Evolutionary conservation across 2,329 filamentous ascomycete genomes (phyloP), one percentile per base, ranked within the genome.

Genomic region (Scortechinia acanthostroma): DNA sequence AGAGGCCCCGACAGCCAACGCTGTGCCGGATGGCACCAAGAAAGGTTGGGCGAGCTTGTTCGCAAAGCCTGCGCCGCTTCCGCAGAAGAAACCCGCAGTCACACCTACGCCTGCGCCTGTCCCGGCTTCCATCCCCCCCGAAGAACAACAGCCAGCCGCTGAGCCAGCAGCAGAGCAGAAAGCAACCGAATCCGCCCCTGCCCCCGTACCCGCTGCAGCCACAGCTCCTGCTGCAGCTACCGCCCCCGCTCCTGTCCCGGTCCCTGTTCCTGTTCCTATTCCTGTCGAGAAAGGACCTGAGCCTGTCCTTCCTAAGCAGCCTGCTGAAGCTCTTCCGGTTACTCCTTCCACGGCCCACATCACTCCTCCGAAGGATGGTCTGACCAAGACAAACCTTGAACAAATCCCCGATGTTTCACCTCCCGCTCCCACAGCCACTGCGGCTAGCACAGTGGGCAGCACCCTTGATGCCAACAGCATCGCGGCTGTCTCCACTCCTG

Each of bases 331-430:
- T n/a, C n/a, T n/a, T n/a, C n/a, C n/a, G n/a, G n/a, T n/a, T n/a
- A 30, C 25, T 30, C 48, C 52, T 13, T 53, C 53, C 30, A 51
- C 45, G 21, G 42, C 17, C 10, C 22, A 40, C 13, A 43, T 49
- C 5, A 15, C 35, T 17, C 42, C 43, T 16, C 44, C 48, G 15
- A 59, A 58, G 37, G 55, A 59, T 13, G 54, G 55, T 51, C 66
- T 85, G 53, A 84, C 80, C 10, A 73, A 80, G 60, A 75, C 76
- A 51, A 85, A 85, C 56, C 72, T 86, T 33, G 80, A 83, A 55
- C 78, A 82, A 58, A 65, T 86, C 45, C 79, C 78, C 28, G 79
- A 85, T 60, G 68, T 66, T 30, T 81, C 80, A 28, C 65, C 69
- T 40, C 74, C 77, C 22, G 68, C 74, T 21, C 69, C 76, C 28